phyloP scores from a whole-genome alignment of 495 filamentous ascomycete genomes.

The Pseudevernia furfuracea region DNA sequence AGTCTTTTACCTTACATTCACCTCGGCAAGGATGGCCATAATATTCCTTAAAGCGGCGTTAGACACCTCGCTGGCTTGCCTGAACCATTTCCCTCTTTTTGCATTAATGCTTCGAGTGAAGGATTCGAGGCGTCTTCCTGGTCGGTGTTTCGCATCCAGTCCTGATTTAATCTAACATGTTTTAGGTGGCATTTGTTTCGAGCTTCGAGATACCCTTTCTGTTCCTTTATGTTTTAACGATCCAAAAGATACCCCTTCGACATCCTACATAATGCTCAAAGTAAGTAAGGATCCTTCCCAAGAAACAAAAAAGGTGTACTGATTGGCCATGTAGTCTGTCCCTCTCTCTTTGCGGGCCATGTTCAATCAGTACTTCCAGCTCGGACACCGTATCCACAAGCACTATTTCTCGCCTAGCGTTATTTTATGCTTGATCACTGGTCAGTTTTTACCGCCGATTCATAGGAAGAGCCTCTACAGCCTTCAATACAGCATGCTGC shows the following conservation, averaged over 20 bases:
- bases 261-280: slow-evolving; percentile 75
- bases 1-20: slow-evolving; percentile 96
- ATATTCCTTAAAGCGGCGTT: slow-evolving; percentile 83
- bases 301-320: neutral
- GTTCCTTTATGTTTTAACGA: slow-evolving; percentile 29
- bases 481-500: slow-evolving; percentile 97
- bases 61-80: slow-evolving; percentile 82
- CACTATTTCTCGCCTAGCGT: slow-evolving; percentile 90
- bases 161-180: slow-evolving; percentile 7
- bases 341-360: slow-evolving; percentile 84
- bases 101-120: slow-evolving; percentile 94
- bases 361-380: slow-evolving; percentile 96
- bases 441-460: slow-evolving; percentile 84
- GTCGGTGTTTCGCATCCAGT: slow-evolving; percentile 33
- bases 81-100: slow-evolving; percentile 98
- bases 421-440: slow-evolving; percentile 77
- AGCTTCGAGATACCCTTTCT: slow-evolving; percentile 67
- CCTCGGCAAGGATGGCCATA: slow-evolving; percentile 86
- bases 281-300: slow-evolving; percentile 50
- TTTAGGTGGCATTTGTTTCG: slow-evolving; percentile 79
- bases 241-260: slow-evolving; percentile 35
- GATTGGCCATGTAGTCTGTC: slow-evolving; percentile 53
- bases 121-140: slow-evolving; percentile 82
- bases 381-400: slow-evolving; percentile 82
- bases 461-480: slow-evolving; percentile 91